These are phyloP conservation scores for Pseudogymnoascus sp. DNA, from an alignment of 2,329 filamentous ascomycete genomes.

Conservation along the genomic window DNA sequence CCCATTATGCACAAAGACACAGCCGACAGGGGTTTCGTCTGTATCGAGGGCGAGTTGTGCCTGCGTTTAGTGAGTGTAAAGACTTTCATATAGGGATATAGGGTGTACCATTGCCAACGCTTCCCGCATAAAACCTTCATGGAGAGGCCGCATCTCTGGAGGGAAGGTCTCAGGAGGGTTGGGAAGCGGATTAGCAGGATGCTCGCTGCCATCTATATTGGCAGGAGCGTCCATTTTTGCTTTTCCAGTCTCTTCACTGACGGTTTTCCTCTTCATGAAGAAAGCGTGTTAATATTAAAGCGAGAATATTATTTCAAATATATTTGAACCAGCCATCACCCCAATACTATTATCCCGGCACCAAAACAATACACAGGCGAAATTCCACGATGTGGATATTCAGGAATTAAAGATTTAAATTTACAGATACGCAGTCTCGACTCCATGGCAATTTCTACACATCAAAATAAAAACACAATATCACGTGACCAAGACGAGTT, in stretches of 20 bases:
- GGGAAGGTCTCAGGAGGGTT: background rate
- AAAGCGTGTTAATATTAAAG: background rate
- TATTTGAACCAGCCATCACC: background rate
- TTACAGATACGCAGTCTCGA: too few species aligned
- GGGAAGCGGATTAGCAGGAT: background rate
- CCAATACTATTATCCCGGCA: background rate
- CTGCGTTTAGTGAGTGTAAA: conserved; percentile 36
- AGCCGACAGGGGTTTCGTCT: conserved; percentile 94
- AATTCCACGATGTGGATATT: background rate
- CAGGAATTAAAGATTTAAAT: background rate
- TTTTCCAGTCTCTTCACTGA: conserved; percentile 6
- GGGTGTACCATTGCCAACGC: conserved; percentile 71
- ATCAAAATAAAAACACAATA: background rate
- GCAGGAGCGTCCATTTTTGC: conserved; percentile 7
- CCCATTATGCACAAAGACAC: conserved; percentile 77
- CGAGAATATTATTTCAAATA: background rate
- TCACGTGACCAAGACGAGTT: background rate
- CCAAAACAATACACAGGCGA: background rate
- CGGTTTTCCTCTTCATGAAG: conserved; percentile 1
- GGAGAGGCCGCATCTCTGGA: background rate
- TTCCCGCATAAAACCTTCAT: conserved; percentile 64
- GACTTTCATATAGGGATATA: background rate
- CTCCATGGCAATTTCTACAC: background rate
- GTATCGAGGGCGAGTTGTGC: conserved; percentile 75
- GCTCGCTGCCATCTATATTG: conserved; percentile 9